These are phyloP conservation scores for Colletotrichum phormii DNA, from an alignment of 2,329 filamentous ascomycete genomes.

Conservation along the genomic window DNA sequence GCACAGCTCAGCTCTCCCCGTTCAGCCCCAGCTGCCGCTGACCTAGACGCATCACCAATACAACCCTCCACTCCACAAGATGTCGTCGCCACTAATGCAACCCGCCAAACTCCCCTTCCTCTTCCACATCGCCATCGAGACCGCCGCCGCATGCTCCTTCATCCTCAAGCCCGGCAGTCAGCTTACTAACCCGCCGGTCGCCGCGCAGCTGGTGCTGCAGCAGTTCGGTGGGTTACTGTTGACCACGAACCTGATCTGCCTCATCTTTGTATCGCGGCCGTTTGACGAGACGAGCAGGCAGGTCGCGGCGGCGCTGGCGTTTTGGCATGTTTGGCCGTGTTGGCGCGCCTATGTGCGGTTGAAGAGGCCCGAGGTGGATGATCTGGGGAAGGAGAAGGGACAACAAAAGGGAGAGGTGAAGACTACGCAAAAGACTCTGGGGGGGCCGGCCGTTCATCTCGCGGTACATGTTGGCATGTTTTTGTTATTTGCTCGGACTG, in stretches of 20 bases:
- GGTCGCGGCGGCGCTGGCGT: conserved; percentile 54
- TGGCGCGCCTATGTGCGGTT: conserved; percentile 55
- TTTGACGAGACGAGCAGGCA: conserved; percentile 47
- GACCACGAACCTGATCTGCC: conserved; percentile 56
- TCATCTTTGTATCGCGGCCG: conserved; percentile 48
- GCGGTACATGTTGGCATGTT: conserved; percentile 54
- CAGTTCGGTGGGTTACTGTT: conserved; percentile 61
- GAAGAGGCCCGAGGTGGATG: conserved; percentile 34
- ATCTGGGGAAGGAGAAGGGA: not conserved
- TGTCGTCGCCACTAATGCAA: conserved; percentile 29
- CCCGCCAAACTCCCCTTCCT: conserved; percentile 48
- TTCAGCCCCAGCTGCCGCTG: not conserved
- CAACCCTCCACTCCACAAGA: conserved; percentile 9
- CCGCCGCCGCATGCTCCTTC: conserved; percentile 59
- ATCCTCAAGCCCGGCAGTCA: conserved; percentile 55
- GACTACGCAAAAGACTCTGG: conserved; percentile 47
- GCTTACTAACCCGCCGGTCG: conserved; percentile 52
- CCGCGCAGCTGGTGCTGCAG: conserved; percentile 56
- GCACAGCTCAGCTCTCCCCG: not conserved
- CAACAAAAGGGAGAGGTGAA: not conserved
- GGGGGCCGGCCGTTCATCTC: conserved; percentile 60
- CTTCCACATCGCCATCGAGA: conserved; percentile 52
- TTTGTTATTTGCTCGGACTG: conserved; percentile 46
- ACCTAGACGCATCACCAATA: not conserved
- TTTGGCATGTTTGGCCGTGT: conserved; percentile 62